These are phyloP conservation scores for Trametes versicolor DNA, from an alignment of 1,284 basidiomycete genomes.

Conservation along the genomic window DNA sequence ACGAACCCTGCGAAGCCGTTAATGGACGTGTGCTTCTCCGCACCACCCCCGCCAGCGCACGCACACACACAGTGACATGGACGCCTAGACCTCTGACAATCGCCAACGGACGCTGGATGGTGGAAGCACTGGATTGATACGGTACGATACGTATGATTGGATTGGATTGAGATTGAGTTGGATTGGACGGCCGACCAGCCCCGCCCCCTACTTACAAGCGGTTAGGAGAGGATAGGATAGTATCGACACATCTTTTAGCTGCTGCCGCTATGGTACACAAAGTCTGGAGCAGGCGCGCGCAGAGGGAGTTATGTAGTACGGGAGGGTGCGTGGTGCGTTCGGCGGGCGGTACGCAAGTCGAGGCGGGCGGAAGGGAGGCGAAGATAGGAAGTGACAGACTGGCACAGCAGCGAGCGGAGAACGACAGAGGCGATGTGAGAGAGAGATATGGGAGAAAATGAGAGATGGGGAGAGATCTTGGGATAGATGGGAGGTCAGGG, in stretches of 20 bases:
- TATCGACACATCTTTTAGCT: constrained; percentile 39
- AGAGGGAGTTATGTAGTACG: constrained; percentile 28
- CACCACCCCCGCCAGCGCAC: no score
- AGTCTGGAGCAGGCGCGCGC: constrained; percentile 27
- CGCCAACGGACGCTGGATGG: neutral
- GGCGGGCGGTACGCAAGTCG: constrained; percentile 10
- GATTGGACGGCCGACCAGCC: constrained; percentile 34
- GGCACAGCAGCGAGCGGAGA: constrained; percentile 34
- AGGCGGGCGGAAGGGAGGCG: constrained; percentile 3
- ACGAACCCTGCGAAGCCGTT: no score
- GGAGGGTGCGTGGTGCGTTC: neutral
- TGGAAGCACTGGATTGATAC: constrained; percentile 28
- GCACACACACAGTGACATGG: no score
- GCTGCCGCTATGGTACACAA: constrained; percentile 36
- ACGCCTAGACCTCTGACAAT: no score
- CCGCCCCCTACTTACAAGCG: constrained; percentile 32
- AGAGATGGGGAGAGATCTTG: constrained; percentile 12
- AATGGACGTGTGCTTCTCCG: neutral
- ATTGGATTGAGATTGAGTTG: neutral
- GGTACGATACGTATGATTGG: constrained; percentile 34
- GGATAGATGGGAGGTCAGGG: constrained; percentile 2
- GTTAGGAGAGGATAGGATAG: constrained; percentile 36
- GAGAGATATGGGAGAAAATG: constrained; percentile 18
- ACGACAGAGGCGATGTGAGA: constrained; percentile 30
- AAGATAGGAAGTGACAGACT: constrained; percentile 27